Percentiles rank a stretch among this genome's conserved stretches.
phyloP scores from a whole-genome alignment of 2,329 filamentous ascomycete species.

The Sporothrix humicola region DNA sequence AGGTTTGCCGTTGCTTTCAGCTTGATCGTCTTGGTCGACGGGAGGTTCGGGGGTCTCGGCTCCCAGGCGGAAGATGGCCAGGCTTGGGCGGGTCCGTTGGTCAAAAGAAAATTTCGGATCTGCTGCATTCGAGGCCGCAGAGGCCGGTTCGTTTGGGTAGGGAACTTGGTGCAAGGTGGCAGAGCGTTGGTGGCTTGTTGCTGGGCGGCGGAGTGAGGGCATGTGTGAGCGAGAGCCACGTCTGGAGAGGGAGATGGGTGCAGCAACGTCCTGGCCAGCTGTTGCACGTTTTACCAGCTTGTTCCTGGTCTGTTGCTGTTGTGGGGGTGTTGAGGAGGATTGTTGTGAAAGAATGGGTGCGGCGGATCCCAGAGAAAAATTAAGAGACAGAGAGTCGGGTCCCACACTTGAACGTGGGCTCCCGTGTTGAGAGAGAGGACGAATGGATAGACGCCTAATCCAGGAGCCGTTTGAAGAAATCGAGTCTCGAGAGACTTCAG shows the following conservation, averaged over 20 bases:
- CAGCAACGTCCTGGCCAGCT: slow-evolving; percentile 55
- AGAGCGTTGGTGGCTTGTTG: slow-evolving; percentile 79
- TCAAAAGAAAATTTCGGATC: slow-evolving; percentile 45
- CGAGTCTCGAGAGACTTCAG: slow-evolving; percentile 60
- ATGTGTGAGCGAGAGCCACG: slow-evolving; percentile 65
- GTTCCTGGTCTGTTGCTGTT: slow-evolving; percentile 64
- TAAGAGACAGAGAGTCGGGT: slow-evolving; percentile 68
- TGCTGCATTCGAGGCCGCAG: slow-evolving; percentile 36
- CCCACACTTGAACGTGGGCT: slow-evolving; percentile 69
- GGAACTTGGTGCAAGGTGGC: slow-evolving; percentile 67
- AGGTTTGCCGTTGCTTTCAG: background rate
- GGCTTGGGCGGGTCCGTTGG: slow-evolving; percentile 42
- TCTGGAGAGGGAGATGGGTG: slow-evolving; percentile 49
- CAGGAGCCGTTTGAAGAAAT: slow-evolving; percentile 69
- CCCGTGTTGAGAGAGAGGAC: slow-evolving; percentile 68
- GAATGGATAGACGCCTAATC: slow-evolving; percentile 73
- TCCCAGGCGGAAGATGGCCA: slow-evolving; percentile 37
- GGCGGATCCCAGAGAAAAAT: slow-evolving; percentile 69
- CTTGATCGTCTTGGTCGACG: slow-evolving; percentile 30
- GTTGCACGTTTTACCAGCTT: slow-evolving; percentile 78
- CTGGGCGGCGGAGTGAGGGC: slow-evolving; percentile 71
- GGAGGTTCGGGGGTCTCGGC: slow-evolving; percentile 34
- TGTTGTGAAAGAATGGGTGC: slow-evolving; percentile 63
- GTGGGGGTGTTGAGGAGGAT: slow-evolving; percentile 42
- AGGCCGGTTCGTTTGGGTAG: slow-evolving; percentile 33